These are phyloP conservation scores for Tricholoma sp. DNA, from an alignment of 768 basidiomycete genomes.

Conservation along the genomic window DNA sequence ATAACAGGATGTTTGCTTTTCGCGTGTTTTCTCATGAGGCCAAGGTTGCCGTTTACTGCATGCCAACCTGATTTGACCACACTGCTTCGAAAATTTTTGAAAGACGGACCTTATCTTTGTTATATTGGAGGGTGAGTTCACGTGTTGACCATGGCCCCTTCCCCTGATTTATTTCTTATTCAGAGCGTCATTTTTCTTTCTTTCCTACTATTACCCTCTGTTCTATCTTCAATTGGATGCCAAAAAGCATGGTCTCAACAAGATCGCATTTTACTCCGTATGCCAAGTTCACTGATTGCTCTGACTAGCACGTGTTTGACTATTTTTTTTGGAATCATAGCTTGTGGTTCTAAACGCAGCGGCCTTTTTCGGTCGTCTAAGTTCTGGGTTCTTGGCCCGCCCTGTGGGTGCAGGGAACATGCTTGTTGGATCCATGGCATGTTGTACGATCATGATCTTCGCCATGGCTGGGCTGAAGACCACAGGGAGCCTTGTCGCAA, in stretches of 20 bases:
- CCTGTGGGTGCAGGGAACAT: constrained; percentile 19
- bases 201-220: constrained; percentile 25
- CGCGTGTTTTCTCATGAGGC: constrained; percentile 35
- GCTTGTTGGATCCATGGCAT: constrained; percentile 19
- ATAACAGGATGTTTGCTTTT: constrained; percentile 32
- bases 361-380: constrained; percentile 18
- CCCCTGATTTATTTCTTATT: background rate
- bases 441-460: constrained; percentile 27
- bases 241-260: constrained; percentile 23
- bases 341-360: constrained; percentile 21
- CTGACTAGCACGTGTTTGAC: background rate
- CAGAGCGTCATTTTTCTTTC: constrained; percentile 12
- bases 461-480: constrained; percentile 28
- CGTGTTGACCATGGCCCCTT: background rate
- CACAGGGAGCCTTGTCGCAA: constrained; percentile 24
- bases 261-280: constrained; percentile 26
- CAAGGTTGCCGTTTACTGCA: constrained; percentile 24
- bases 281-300: background rate
- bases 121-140: constrained; percentile 10
- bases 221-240: constrained; percentile 38
- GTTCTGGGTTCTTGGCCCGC: constrained; percentile 17
- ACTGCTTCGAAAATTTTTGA: constrained; percentile 6
- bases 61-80: background rate
- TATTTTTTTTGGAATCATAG: constrained; percentile 1
- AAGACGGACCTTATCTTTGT: constrained; percentile 12